A percentile compares a stretch with the other conserved stretches of the same genome.
Evolutionary conservation across 2,329 filamentous ascomycete species (phyloP).

Genomic region (Penicillium sp.): DNA sequence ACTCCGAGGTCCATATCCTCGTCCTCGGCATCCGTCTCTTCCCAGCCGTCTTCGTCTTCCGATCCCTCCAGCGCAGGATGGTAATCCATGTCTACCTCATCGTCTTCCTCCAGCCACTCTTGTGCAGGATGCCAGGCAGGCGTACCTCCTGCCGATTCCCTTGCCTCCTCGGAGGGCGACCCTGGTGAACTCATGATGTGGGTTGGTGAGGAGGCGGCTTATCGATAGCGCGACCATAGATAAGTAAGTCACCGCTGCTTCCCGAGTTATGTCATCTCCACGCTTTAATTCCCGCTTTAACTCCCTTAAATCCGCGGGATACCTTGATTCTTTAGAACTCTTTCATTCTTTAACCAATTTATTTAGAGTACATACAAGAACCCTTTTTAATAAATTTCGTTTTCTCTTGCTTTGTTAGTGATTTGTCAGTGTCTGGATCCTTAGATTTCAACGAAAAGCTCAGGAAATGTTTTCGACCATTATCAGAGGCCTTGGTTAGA

Average conservation of each 20-base stretch:
- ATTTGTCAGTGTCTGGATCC: no score
- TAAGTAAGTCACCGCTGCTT: slow-evolving; percentile 14
- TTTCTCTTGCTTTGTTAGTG: no score
- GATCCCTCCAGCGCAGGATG: slow-evolving; percentile 11
- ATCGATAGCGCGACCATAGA: slow-evolving; percentile 18
- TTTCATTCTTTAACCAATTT: no score
- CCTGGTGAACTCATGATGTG: slow-evolving; percentile 31
- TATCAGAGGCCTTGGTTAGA: no score
- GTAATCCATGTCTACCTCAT: slow-evolving; percentile 25
- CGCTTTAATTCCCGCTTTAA: no score
- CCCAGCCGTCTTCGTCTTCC: slow-evolving; percentile 11
- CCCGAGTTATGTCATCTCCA: slow-evolving; percentile 6
- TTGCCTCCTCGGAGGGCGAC: slow-evolving; percentile 24
- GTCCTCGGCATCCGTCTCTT: slow-evolving; percentile 31
- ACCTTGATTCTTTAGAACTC: no score
- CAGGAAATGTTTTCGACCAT: no score
- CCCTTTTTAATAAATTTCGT: no score
- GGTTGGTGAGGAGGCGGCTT: slow-evolving; percentile 16
- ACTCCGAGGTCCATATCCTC: slow-evolving; percentile 52
- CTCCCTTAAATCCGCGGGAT: slow-evolving; percentile 4
- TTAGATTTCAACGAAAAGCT: no score
- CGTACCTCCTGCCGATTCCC: slow-evolving; percentile 18
- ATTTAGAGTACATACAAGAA: no score
- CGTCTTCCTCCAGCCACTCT: slow-evolving; percentile 42
- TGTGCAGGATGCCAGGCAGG: slow-evolving; percentile 37